Base-by-base conservation (phyloP, 805 yeast species). In the Wickerhamomyces pijperi region DNA sequence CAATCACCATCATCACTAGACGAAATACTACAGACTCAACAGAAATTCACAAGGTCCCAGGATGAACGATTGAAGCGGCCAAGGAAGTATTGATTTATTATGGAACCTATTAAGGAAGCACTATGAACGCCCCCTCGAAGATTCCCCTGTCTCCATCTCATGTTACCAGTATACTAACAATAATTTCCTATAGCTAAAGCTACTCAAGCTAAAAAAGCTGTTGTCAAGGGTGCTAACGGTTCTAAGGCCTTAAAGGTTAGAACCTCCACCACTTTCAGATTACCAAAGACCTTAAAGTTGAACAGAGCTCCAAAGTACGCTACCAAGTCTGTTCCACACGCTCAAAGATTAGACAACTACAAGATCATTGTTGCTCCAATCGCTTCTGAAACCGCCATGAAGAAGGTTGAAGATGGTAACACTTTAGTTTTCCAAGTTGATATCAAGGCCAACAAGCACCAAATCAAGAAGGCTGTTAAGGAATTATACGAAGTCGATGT, bases 401-500 rank as follows among this genome's bases (percentile, higher is more conserved):
- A 92, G 83, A 85, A 86, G 78, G 96, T 92, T 65, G 98, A 92
- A 78, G 96, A 87, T 67, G 86, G 94, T 74, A 92, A 92, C 94
- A 92, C 95, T 63, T 81, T 92, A 65, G 98, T 92, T 55, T 88
- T 92, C 90, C 94, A 84, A 74, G 98, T 92, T 65, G 90, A 84
- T 73, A 63, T 90, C 64, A 85, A 85, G 76, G 76, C 98, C 65
- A 92, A 92, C 96, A 92, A 92, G 80, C 70, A 82, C 75, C 97
- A 90, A 76, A 92, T 92, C 78, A 90, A 88, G 80, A 74, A 79
- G 62, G 98, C 98, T 55, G 94, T 92, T 63, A 90, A 92, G 81
- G 94, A 87, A 74, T 79, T 92, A 65, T 92, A 90, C 80, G 88
- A 84, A 65, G 97, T 90, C 63, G 97, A 92, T 56, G 92, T 83